These are phyloP conservation scores for Dipodascus albidus DNA, from an alignment of 805 yeast species.

Conservation along the genomic window DNA sequence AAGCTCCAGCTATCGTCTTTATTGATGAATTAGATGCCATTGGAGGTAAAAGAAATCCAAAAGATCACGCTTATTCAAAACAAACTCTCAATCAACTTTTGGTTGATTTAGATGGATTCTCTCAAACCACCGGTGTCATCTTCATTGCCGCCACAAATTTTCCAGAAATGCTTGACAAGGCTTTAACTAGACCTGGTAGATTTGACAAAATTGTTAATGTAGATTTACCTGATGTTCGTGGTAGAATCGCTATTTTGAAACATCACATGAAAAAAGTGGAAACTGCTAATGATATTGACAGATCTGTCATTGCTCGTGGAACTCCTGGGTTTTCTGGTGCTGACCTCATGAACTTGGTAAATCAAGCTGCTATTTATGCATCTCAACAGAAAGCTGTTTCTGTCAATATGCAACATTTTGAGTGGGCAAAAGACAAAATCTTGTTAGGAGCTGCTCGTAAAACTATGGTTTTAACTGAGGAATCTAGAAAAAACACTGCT, in stretches of 20 bases:
- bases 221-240: conserved; percentile 95
- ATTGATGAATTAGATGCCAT: conserved; percentile 98
- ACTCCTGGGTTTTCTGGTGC: conserved; percentile 99
- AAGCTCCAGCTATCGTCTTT: conserved; percentile 93
- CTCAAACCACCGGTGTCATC: conserved; percentile 85
- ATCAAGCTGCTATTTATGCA: conserved; percentile 97
- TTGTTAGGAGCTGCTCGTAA: conserved; percentile 96
- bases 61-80: conserved; percentile 95
- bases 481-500: conserved; percentile 86
- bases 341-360: conserved; percentile 86
- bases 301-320: conserved; percentile 85
- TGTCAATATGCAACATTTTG: conserved; percentile 85
- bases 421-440: conserved; percentile 98
- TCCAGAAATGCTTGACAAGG: conserved; percentile 94
- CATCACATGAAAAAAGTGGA: conserved; percentile 91
- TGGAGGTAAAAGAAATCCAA: conserved; percentile 96
- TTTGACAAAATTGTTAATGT: conserved; percentile 94
- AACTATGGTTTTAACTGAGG: conserved; percentile 96
- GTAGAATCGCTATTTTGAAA: conserved; percentile 82
- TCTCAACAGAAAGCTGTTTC: conserved; percentile 84
- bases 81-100: conserved; percentile 93
- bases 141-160: conserved; percentile 97
- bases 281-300: conserved; percentile 73
- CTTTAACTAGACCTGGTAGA: conserved; percentile 95
- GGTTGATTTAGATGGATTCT: conserved; percentile 87